Conservation (phyloP, 768 basidiomycete genomes). For the Dioszegia aurantiaca region DNA sequence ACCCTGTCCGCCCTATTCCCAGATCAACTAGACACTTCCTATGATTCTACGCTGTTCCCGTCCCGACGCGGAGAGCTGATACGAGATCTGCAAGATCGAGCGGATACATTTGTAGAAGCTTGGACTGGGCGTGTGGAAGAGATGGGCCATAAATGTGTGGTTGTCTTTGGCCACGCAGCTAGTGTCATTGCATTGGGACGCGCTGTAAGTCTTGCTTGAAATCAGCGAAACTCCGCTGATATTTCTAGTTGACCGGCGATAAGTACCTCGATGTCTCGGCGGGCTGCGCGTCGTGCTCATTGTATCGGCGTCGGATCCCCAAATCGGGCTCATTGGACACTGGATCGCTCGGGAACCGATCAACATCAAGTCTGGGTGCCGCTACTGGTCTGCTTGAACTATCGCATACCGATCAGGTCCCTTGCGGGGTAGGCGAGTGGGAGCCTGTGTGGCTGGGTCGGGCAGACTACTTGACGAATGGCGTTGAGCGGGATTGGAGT, state of each 20-base stretch:
- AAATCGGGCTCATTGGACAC: background rate
- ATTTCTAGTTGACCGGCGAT: constrained; percentile 46
- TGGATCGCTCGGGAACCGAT: constrained; percentile 1
- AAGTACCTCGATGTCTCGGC: constrained; percentile 39
- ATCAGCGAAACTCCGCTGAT: background rate
- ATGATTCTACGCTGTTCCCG: constrained; percentile 47
- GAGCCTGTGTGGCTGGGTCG: constrained; percentile 44
- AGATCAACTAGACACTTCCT: constrained; percentile 25
- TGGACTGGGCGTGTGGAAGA: constrained; percentile 39
- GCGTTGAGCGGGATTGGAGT: constrained; percentile 51
- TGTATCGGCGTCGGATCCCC: constrained; percentile 34
- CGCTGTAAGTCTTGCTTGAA: constrained; percentile 33
- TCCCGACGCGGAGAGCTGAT: constrained; percentile 48
- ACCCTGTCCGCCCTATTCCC: constrained; percentile 40
- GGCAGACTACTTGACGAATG: constrained; percentile 50
- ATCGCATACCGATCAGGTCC: background rate
- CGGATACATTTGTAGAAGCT: constrained; percentile 40
- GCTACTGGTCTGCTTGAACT: constrained; percentile 4
- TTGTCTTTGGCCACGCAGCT: constrained; percentile 52
- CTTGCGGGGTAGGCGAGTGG: constrained; percentile 47
- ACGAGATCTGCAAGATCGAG: constrained; percentile 38
- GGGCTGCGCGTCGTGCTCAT: constrained; percentile 46
- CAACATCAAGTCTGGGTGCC: constrained; percentile 1
- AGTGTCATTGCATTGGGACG: constrained; percentile 51
- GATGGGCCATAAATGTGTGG: constrained; percentile 41